Base-by-base conservation (phyloP, 768 basidiomycete species). In the Pleurotus cornucopiae region DNA sequence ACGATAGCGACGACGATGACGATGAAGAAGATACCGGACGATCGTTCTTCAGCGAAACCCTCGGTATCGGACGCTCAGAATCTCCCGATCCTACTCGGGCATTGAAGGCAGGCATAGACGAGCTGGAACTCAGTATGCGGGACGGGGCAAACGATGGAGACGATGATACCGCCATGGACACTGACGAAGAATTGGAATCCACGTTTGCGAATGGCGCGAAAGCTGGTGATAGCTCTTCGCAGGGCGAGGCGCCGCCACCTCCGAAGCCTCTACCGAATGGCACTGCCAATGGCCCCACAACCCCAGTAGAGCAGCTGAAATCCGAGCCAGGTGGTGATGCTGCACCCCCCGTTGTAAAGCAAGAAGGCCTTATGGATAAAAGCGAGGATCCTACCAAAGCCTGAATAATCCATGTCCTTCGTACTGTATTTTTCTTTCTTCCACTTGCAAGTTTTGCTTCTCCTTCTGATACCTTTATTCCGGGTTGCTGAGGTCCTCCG, bases 1-100 rank as follows among this genome's bases (percentile, higher is more conserved):
- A 88, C 45, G 85, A 85, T 18, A 79, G 81, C 41, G 83, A 85
- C 25, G 81, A 85, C 26, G 84, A 84, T 1, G 81, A 82, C 37
- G 80, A 79, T 18, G 78, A 79, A 14, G 83, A 83, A 54, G 81
- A 84, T 57, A 71, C 70, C 23, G 67, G 68, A 20, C 68, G 74
- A 34, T 77, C 80, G 5, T 82, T 79, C 61, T 82, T 83, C 64
- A 73, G 70, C 38, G 75, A 80, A 55, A 73, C 77, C 2, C 69
- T 80, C 59, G 73, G 80, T 26, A 66, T 76, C 44, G 74, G 70
- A 64, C 68, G 73, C 56, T 52, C 73, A 45, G 76, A 77, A 48
- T 73, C 76, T 30, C 65, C 75, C 14, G 83, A 86, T 67, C 77
- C 80, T 37, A 78, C 82, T 53, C 76, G 75, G 61, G 77, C 75